phyloP scores from a whole-genome alignment of 2,329 filamentous ascomycete genomes.

The Paecilomyces variotii region DNA sequence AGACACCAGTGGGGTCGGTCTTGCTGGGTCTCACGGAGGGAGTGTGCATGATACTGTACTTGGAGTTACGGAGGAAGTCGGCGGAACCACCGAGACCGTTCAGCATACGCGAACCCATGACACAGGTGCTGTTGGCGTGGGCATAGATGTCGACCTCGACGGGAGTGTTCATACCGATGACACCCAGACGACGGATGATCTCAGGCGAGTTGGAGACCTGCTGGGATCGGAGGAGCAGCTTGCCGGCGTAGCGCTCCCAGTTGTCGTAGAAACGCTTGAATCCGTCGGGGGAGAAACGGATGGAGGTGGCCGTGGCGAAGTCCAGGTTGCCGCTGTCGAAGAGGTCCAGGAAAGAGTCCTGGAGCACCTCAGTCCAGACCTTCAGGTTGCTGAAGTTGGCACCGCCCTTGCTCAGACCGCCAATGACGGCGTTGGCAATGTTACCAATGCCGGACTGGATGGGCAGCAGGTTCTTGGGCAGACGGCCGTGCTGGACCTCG shows the following conservation, averaged over 20 bases:
- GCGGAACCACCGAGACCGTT: conserved; percentile 77
- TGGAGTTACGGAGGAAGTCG: conserved; percentile 69
- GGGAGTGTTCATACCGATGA: conserved; percentile 92
- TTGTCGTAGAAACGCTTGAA: conserved; percentile 86
- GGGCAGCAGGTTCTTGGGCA: conserved; percentile 69
- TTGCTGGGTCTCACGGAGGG: conserved; percentile 73
- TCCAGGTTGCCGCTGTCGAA: conserved; percentile 83
- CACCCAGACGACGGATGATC: conserved; percentile 77
- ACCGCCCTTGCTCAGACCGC: conserved; percentile 62
- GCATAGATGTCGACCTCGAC: conserved; percentile 94
- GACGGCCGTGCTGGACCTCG: conserved; percentile 68
- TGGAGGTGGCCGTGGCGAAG: conserved; percentile 82
- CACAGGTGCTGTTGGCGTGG: conserved; percentile 83
- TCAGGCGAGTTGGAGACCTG: conserved; percentile 83
- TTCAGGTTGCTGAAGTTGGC: conserved; percentile 81
- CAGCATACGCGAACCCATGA: conserved; percentile 81
- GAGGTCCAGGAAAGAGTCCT: conserved; percentile 87
- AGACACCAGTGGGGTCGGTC: conserved; percentile 72
- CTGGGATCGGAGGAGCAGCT: conserved; percentile 80
- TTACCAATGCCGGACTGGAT: conserved; percentile 87
- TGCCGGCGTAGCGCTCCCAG: conserved; percentile 72
- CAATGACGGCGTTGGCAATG: conserved; percentile 86
- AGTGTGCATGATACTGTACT: conserved; percentile 92
- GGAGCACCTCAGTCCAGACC: conserved; percentile 89
- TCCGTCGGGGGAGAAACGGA: conserved; percentile 83